A percentile compares a stretch with the other conserved stretches of the same genome.
phyloP scores from a whole-genome alignment of 1,284 basidiomycete species.

The Malassezia slooffiae region DNA sequence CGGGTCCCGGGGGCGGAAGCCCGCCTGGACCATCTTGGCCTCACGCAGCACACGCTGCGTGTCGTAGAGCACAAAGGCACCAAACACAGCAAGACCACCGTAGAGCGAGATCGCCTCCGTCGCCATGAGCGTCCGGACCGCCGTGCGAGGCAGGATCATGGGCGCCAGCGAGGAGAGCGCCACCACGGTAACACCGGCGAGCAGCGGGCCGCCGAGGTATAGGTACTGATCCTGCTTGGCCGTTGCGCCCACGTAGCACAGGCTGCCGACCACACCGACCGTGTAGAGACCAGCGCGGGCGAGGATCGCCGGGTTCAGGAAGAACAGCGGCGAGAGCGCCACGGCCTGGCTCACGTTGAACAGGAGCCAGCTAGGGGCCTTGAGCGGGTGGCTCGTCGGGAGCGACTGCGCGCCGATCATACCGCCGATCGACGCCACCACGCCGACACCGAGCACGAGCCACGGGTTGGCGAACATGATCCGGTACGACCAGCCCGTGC shows the following conservation, averaged over 20 bases:
- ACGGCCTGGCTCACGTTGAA: constrained; percentile 77
- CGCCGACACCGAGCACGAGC: constrained; percentile 68
- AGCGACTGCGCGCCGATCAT: constrained; percentile 47
- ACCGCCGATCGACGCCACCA: constrained; percentile 52
- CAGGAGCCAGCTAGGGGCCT: constrained; percentile 49
- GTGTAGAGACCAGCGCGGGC: constrained; percentile 83
- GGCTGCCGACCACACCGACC: constrained; percentile 63
- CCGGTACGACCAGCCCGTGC: constrained; percentile 61
- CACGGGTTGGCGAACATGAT: constrained; percentile 76
- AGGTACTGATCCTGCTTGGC: constrained; percentile 74
- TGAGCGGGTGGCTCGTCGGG: constrained; percentile 44
- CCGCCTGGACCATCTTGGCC: constrained; percentile 62
- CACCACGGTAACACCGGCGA: constrained; percentile 72
- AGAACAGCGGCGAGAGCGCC: constrained; percentile 59
- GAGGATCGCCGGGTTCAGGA: constrained; percentile 71
- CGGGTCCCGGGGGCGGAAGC: constrained; percentile 61
- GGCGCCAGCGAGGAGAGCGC: constrained; percentile 74
- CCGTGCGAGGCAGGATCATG: constrained; percentile 66
- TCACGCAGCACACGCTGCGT: constrained; percentile 68
- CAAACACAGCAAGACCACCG: constrained; percentile 75
- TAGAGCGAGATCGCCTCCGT: constrained; percentile 65
- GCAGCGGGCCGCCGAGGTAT: constrained; percentile 57
- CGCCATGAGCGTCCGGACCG: constrained; percentile 63
- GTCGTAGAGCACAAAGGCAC: constrained; percentile 78
- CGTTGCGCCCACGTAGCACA: constrained; percentile 79